Evolutionary conservation across 495 filamentous ascomycete species (phyloP), one percentile per base, ranked within the genome.

Genomic region (Penicillium roqueforti): DNA sequence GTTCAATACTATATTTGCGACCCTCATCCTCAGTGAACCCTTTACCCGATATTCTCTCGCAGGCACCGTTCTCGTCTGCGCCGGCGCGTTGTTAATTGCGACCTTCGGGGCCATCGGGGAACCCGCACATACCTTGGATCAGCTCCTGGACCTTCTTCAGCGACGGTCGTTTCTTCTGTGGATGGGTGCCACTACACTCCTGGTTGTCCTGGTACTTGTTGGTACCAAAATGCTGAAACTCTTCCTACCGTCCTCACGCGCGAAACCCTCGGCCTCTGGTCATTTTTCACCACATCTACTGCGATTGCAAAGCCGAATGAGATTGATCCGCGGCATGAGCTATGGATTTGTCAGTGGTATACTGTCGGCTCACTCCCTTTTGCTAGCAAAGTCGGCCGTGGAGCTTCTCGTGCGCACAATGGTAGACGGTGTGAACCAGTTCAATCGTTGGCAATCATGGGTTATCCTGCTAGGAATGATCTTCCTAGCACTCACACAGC

Each of bases 401-500:
- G 93, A 97, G 75, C 79, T 99, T 26, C 80, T 99, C n/a, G 88
- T 99, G 46, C 86, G 90, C 56, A 97, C 95, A 2, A 81, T 97
- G 29, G 80, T 90, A 16, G 91, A 96, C 68, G 78, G 85, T 56
- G 75, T 83, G 55, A 99, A 99, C 65, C 89, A 99, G 72, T 99
- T 99, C 74, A 88, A 91, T 46, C 87, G 89, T 54, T 99, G 91
- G 89, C 88, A 97, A 63, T 96, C 93, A 2, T 99, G 95, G 95
- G 81, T 88, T 63, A 91, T 97, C 40, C 79, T 99, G 13, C 66
- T 97, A 18, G 87, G 81, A 14, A 86, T 99, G 39, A 78, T 96
- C 46, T 73, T 75, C 6, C 80, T 99, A 49, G 93, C 93, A 3
- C 81, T 99, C 34, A 85, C 86, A 28, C 93, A 99, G 71, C 78